These are phyloP conservation scores for Apiospora pterosperma DNA, from an alignment of 2,329 filamentous ascomycete genomes.

Conservation along the genomic window DNA sequence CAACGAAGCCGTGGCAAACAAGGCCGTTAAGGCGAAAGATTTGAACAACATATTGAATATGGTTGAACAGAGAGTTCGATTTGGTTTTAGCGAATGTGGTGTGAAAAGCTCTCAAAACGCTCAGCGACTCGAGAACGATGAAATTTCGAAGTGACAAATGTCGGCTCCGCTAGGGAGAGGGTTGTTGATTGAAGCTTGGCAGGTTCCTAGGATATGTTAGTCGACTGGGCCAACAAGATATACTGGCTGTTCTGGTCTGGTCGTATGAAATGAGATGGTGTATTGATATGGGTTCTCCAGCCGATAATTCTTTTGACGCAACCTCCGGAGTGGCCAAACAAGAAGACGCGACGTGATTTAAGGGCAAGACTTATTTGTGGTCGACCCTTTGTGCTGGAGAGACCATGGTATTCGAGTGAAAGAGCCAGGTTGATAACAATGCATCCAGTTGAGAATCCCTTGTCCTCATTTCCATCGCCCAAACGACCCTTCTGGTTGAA, in stretches of 20 bases:
- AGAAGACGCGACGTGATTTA: background rate
- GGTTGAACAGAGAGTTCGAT: conserved; percentile 5
- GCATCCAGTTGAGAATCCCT: background rate
- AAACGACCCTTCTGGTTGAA: background rate
- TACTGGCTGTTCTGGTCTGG: background rate
- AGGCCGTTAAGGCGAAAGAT: conserved; percentile 20
- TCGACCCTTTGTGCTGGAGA: background rate
- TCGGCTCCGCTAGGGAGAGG: conserved; percentile 1
- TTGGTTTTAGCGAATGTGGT: conserved; percentile 11
- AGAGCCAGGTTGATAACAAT: background rate
- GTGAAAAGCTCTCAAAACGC: conserved; percentile 20
- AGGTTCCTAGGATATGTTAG: background rate
- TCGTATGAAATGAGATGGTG: background rate
- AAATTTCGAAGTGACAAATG: conserved; percentile 4
- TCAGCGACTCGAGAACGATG: conserved; percentile 24
- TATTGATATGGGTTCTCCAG: background rate
- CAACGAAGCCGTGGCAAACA: conserved; percentile 22
- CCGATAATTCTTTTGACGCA: background rate
- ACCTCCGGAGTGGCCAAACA: background rate
- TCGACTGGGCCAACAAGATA: background rate
- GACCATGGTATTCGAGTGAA: background rate
- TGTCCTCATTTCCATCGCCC: background rate
- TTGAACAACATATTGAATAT: conserved; percentile 22
- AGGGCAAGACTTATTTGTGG: background rate
- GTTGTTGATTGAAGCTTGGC: background rate